A percentile compares a stretch with the other conserved stretches of the same genome.
Conservation (phyloP, 1,284 basidiomycete genomes). For the Lentinula novae-zelandiae region DNA sequence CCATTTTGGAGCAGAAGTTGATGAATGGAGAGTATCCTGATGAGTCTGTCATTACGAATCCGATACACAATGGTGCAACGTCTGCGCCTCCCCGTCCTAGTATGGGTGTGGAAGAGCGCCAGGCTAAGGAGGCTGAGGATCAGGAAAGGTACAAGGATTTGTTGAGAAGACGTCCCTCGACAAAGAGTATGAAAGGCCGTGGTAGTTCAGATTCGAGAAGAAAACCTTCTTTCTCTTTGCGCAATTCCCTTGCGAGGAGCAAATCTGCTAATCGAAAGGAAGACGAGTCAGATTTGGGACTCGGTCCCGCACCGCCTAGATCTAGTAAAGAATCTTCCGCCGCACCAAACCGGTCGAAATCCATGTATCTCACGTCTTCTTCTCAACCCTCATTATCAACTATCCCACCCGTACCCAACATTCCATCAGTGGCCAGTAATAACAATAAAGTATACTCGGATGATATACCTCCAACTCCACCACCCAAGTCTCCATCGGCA, state of each 20-base stretch:
- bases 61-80: slow-evolving; percentile 6
- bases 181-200: slow-evolving; percentile 3
- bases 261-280: slow-evolving; percentile 13
- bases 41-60: slow-evolving; percentile 18
- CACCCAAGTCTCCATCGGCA: slow-evolving; percentile 35
- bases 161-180: slow-evolving; percentile 7
- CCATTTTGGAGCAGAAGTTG: slow-evolving; percentile 45
- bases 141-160: slow-evolving; percentile 3
- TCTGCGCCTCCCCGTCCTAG: background rate
- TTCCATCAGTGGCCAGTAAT: slow-evolving; percentile 4
- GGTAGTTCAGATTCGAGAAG: slow-evolving; percentile 5
- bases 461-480: slow-evolving; percentile 25
- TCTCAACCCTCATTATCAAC: slow-evolving; percentile 7
- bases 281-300: background rate
- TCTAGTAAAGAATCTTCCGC: background rate
- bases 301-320: background rate
- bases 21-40: slow-evolving; percentile 38
- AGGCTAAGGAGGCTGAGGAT: slow-evolving; percentile 5
- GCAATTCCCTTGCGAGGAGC: slow-evolving; percentile 16
- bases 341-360: slow-evolving; percentile 2
- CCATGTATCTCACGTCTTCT: slow-evolving; percentile 8
- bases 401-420: slow-evolving; percentile 2
- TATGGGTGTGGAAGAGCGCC: slow-evolving; percentile 2
- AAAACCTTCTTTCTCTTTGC: slow-evolving; percentile 13
- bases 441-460: background rate